phyloP scores from a whole-genome alignment of 805 yeast genomes.

The Metschnikowia henanensis region DNA sequence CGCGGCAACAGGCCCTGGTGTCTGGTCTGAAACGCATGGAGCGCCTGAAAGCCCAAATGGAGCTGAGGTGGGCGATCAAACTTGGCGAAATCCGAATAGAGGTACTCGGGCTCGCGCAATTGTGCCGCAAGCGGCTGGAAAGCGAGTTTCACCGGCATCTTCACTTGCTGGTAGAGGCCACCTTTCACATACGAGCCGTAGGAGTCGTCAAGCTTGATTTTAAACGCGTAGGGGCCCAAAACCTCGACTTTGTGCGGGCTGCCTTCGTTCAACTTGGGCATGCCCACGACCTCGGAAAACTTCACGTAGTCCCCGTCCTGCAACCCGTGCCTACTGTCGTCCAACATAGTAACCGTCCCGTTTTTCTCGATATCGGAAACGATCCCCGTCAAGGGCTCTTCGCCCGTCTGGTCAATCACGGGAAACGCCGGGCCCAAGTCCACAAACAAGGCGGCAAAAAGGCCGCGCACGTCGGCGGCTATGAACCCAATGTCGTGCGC shows the following conservation, averaged over 20 bases:
- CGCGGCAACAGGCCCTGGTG: conserved; percentile 71
- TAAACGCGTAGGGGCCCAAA: conserved; percentile 93
- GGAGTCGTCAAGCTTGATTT: conserved; percentile 54
- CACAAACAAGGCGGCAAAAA: conserved; percentile 85
- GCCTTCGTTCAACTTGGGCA: conserved; percentile 73
- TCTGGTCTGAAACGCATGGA: conserved; percentile 66
- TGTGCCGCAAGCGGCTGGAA: conserved; percentile 69
- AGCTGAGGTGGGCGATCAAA: conserved; percentile 89
- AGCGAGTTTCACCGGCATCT: conserved; percentile 64
- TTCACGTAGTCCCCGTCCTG: conserved; percentile 91
- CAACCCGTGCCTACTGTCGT: conserved; percentile 89
- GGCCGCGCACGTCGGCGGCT: conserved; percentile 79
- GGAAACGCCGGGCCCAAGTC: conserved; percentile 86
- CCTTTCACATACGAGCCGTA: conserved; percentile 74
- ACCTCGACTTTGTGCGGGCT: conserved; percentile 75
- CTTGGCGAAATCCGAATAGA: conserved; percentile 88
- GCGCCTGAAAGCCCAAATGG: conserved; percentile 90
- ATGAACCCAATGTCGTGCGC: conserved; percentile 73
- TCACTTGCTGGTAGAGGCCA: conserved; percentile 91
- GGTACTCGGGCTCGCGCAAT: conserved; percentile 72
- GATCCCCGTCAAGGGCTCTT: conserved; percentile 85
- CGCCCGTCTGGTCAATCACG: conserved; percentile 86
- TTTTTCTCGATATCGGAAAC: conserved; percentile 84
- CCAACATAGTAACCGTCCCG: conserved; percentile 93
- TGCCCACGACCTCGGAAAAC: conserved; percentile 83